Conservation (phyloP, 2,329 filamentous ascomycete species). For the Neocucurbitaria cava region DNA sequence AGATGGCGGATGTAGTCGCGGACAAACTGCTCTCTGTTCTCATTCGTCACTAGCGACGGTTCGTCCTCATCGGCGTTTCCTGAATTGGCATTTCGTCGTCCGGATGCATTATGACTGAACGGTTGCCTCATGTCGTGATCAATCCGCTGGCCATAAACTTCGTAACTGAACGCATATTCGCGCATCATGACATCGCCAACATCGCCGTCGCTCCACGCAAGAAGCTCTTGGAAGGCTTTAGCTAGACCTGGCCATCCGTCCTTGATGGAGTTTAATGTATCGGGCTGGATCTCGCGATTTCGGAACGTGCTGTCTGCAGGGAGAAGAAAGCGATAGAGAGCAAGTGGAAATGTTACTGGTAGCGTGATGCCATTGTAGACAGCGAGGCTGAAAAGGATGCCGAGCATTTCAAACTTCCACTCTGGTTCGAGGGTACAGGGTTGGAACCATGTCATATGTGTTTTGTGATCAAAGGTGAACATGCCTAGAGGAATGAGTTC, state of each 20-base stretch:
- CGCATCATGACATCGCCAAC: constrained; percentile 83
- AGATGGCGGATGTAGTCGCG: constrained; percentile 86
- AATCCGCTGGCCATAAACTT: constrained; percentile 61
- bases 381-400: constrained; percentile 85
- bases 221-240: constrained; percentile 73
- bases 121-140: constrained; percentile 61
- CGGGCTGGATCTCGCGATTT: not conserved
- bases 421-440: constrained; percentile 80
- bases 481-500: constrained; percentile 57
- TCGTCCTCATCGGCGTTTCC: constrained; percentile 45
- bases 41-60: constrained; percentile 77
- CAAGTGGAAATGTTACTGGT: constrained; percentile 85
- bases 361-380: constrained; percentile 93
- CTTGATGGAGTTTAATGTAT: constrained; percentile 71
- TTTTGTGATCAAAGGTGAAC: constrained; percentile 79
- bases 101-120: not conserved
- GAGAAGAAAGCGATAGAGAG: constrained; percentile 82
- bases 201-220: constrained; percentile 80
- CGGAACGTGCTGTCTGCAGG: constrained; percentile 69
- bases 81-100: not conserved
- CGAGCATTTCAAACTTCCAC: constrained; percentile 90
- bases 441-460: constrained; percentile 86
- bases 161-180: constrained; percentile 84
- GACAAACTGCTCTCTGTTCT: constrained; percentile 79
- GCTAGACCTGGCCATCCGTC: constrained; percentile 88